phyloP scores from a whole-genome alignment of 2,329 filamentous ascomycete species.

The Cyanodermella asteris region DNA sequence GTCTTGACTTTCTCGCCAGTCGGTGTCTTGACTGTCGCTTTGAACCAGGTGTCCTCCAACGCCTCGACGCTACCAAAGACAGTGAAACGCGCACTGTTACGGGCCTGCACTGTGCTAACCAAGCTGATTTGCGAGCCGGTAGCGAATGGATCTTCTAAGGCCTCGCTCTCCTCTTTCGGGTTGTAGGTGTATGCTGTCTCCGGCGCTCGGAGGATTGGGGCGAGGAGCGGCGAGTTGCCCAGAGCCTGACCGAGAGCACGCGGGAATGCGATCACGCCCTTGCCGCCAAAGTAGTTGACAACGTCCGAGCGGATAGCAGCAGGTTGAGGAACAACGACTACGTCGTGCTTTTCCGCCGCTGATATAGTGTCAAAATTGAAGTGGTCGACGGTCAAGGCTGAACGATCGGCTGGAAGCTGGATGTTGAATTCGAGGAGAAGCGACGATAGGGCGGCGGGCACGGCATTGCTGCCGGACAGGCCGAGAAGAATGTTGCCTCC shows the following conservation, averaged over 20 bases:
- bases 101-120: constrained; percentile 69
- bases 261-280: constrained; percentile 58
- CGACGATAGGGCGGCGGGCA: constrained; percentile 51
- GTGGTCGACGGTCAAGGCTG: constrained; percentile 74
- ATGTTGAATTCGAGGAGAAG: constrained; percentile 79
- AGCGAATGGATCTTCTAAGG: constrained; percentile 63
- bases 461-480: constrained; percentile 49
- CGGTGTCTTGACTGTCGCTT: constrained; percentile 45
- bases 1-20: constrained; percentile 37
- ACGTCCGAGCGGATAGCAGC: constrained; percentile 42
- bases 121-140: constrained; percentile 65
- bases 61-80: constrained; percentile 72
- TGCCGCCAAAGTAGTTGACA: constrained; percentile 55
- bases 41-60: constrained; percentile 75
- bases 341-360: constrained; percentile 66
- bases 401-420: constrained; percentile 64
- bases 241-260: constrained; percentile 61
- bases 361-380: constrained; percentile 73
- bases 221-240: constrained; percentile 52
- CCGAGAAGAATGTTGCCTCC: constrained; percentile 80
- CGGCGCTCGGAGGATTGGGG: constrained; percentile 63
- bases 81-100: constrained; percentile 78
- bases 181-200: constrained; percentile 83
- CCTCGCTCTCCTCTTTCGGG: constrained; percentile 58
- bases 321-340: constrained; percentile 56